phyloP scores from a whole-genome alignment of 208 protist species.

The Crithidia mellificae region DNA sequence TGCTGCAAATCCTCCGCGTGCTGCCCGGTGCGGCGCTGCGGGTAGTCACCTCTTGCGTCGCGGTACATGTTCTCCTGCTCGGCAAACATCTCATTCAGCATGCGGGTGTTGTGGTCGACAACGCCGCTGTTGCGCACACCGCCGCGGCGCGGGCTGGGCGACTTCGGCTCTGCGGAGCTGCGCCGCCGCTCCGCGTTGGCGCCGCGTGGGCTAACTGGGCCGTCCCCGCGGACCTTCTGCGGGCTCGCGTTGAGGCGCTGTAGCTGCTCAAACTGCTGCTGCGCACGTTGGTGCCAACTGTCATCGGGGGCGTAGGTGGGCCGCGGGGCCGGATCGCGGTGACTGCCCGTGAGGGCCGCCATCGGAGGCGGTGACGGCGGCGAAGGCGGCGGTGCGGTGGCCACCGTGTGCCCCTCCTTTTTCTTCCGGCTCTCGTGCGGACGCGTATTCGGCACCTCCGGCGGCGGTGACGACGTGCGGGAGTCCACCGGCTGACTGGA shows the following conservation, averaged over 20 bases:
- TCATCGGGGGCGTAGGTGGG: conserved; percentile 16
- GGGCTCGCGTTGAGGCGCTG: conserved; percentile 60
- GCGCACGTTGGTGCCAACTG: conserved; percentile 53
- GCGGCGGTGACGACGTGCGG: conserved; percentile 3
- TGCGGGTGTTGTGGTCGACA: conserved; percentile 39
- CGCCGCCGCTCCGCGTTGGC: conserved; percentile 4
- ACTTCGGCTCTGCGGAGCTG: conserved; percentile 8
- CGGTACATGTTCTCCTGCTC: conserved; percentile 24
- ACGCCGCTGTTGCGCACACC: conserved; percentile 12
- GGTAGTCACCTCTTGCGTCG: neutral
- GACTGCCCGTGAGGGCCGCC: neutral
- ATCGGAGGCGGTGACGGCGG: neutral
- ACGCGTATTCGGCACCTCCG: conserved; percentile 14
- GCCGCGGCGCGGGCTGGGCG: conserved; percentile 12
- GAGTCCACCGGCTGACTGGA: conserved; percentile 3
- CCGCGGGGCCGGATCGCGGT: conserved; percentile 12
- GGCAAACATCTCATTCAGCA: conserved; percentile 36
- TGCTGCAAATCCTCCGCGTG: conserved; percentile 23
- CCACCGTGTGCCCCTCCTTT: neutral
- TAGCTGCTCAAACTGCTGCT: conserved; percentile 71
- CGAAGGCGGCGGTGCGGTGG: neutral
- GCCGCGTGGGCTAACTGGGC: conserved; percentile 6
- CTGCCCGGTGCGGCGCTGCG: conserved; percentile 14
- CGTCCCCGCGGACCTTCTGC: conserved; percentile 18
- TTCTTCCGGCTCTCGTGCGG: conserved; percentile 14